Base-by-base conservation (phyloP, 2,329 filamentous ascomycete species). In the Aspergillus flavus region DNA sequence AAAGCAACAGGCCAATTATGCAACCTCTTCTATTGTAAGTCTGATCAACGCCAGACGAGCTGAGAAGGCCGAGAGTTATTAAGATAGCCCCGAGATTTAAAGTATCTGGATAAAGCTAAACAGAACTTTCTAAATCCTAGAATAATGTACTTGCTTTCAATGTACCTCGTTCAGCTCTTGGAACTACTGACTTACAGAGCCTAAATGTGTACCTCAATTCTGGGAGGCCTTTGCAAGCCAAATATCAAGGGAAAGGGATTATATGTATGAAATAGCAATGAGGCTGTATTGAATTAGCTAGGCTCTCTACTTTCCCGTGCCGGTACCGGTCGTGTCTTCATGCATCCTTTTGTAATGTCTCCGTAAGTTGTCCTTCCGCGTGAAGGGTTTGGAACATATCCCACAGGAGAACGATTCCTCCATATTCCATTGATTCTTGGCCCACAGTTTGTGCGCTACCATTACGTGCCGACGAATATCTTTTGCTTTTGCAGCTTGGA, bases 311-410 rank as follows among this genome's bases (percentile, higher is more conserved):
- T 2, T 16, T 16, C n/a, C 4, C 5, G 3, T 3, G 11, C n/a
- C 9, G 19, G 43, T 19, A 46, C n/a, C 11, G 4, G 14, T 23
- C n/a, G n/a, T 46, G 9, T 11, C 1, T 14, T 3, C 21, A 23
- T 46, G 43, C 11, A 14, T 11, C 10, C 6, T 23, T 46, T 23
- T 46, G n/a, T 3, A 46, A 46, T 46, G 43, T 6, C 2, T 46
- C 11, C 6, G 43, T 19, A 46, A 1, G n/a, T 46, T 46, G 14
- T 46, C 43, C n/a, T 12, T 46, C 4, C 43, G 43, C 11, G 43
- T 46, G 10, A 46, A 46, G 2, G 1, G 1, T 23, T 0, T 14
- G 43, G 1, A 23, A 46, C 43, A 46, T 0, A 21, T 2, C 9
- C 1, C 14, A 46, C 43, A 46, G 11, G 1, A 5, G 21, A 46